These are phyloP conservation scores for Apiotrichum mycotoxinovorans DNA, from an alignment of 1,284 basidiomycete genomes.

Conservation along the genomic window DNA sequence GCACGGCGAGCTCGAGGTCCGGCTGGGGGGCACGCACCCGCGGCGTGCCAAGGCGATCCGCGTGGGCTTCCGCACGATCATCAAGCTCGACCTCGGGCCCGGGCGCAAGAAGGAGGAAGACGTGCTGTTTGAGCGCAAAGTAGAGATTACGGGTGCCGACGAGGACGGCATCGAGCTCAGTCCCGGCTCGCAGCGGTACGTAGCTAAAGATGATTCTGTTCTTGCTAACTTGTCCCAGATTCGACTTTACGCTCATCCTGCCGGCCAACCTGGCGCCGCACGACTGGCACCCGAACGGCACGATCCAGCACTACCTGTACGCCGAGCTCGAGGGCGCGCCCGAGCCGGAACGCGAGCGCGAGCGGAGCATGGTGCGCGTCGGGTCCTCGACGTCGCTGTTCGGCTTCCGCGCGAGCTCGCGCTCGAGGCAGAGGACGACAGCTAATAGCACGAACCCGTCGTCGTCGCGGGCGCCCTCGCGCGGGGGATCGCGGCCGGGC, in stretches of 20 bases:
- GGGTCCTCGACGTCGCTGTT: constrained; percentile 14
- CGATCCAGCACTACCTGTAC: constrained; percentile 24
- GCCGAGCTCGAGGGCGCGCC: constrained; percentile 31
- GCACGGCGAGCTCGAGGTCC: constrained; percentile 18
- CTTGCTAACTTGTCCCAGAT: constrained; percentile 6
- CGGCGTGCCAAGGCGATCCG: constrained; percentile 14
- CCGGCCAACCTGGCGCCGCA: constrained; percentile 29
- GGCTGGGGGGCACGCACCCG: not conserved
- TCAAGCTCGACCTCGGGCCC: constrained; percentile 16
- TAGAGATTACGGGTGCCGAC: constrained; percentile 20
- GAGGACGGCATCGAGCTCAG: constrained; percentile 28
- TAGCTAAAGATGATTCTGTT: not conserved
- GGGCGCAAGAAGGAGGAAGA: constrained; percentile 16
- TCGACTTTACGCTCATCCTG: constrained; percentile 23
- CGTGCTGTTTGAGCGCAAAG: constrained; percentile 21
- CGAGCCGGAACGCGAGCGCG: not conserved
- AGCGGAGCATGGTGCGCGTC: not conserved
- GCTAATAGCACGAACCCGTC: not conserved
- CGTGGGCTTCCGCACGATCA: constrained; percentile 15
- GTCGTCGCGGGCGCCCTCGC: not conserved
- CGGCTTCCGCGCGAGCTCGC: constrained; percentile 6
- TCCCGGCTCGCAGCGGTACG: constrained; percentile 26
- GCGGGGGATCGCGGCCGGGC: not conserved
- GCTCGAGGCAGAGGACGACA: not conserved
- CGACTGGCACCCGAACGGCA: constrained; percentile 32